These are phyloP conservation scores for Pholiota adiposa DNA, from an alignment of 1,284 basidiomycete species.

Conservation along the genomic window DNA sequence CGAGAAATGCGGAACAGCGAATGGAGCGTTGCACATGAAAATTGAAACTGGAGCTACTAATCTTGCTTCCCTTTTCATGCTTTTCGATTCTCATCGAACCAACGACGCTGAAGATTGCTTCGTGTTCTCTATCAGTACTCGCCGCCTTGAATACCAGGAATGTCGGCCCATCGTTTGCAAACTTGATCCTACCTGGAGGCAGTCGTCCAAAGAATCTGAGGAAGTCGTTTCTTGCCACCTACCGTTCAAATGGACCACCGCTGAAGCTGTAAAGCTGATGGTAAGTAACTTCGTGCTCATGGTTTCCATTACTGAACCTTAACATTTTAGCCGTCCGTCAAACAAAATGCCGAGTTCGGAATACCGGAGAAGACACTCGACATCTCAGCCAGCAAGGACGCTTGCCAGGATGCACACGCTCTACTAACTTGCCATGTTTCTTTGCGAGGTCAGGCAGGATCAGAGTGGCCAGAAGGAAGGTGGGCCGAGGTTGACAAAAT, in stretches of 20 bases:
- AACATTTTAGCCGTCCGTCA: conserved; percentile 53
- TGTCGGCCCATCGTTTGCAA: conserved; percentile 76
- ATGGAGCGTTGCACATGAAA: conserved; percentile 82
- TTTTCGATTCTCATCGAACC: conserved; percentile 85
- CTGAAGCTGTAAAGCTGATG: conserved; percentile 49
- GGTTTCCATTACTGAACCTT: conserved; percentile 4
- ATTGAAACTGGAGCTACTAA: conserved; percentile 44
- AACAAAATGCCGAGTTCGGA: conserved; percentile 65
- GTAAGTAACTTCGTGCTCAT: conserved; percentile 41
- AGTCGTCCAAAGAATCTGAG: conserved; percentile 53
- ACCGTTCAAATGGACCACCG: conserved; percentile 66
- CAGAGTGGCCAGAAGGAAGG: conserved; percentile 74
- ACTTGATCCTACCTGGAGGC: conserved; percentile 78
- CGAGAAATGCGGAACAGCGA: conserved; percentile 90
- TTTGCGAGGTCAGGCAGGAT: conserved; percentile 66
- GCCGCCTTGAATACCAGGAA: conserved; percentile 82
- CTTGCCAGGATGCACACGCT: conserved; percentile 77
- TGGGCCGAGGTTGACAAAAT: conserved; percentile 88
- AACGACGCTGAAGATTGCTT: conserved; percentile 79
- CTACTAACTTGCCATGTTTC: conserved; percentile 80
- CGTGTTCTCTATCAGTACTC: conserved; percentile 80
- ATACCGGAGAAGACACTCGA: conserved; percentile 61
- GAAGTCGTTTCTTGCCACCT: conserved; percentile 61
- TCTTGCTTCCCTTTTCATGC: conserved; percentile 76
- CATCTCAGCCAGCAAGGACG: conserved; percentile 57